phyloP scores from a whole-genome alignment of 1,284 basidiomycete genomes.

The Heterobasidion annosum region DNA sequence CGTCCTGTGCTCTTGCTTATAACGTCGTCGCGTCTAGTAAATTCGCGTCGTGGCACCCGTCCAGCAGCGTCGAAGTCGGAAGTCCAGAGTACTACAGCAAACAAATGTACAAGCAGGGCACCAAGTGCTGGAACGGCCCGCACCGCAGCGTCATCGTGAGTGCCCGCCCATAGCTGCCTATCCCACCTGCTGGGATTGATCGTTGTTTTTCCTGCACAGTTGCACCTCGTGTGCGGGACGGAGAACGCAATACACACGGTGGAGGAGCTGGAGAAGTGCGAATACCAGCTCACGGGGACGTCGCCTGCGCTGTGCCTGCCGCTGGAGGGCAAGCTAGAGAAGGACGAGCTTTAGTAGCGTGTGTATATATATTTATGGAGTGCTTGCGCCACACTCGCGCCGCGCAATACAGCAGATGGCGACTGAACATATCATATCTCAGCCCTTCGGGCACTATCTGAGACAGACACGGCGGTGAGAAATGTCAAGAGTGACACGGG shows the following conservation, averaged over 20 bases:
- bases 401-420: too few species aligned
- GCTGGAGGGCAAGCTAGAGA: slow-evolving; percentile 26
- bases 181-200: background rate
- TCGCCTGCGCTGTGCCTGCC: slow-evolving; percentile 87
- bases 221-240: slow-evolving; percentile 78
- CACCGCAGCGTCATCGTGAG: slow-evolving; percentile 70
- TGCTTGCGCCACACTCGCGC: too few species aligned
- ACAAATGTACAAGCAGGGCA: slow-evolving; percentile 77
- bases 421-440: too few species aligned
- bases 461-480: too few species aligned
- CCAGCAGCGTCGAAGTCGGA: slow-evolving; percentile 43
- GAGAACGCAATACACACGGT: slow-evolving; percentile 82
- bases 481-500: too few species aligned
- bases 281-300: slow-evolving; percentile 85
- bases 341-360: slow-evolving; percentile 42
- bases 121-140: slow-evolving; percentile 97
- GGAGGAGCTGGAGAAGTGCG: slow-evolving; percentile 93
- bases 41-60: slow-evolving; percentile 72
- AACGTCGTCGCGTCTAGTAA: slow-evolving; percentile 33
- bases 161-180: slow-evolving; percentile 7
- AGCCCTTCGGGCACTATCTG: too few species aligned
- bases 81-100: slow-evolving; percentile 70
- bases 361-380: too few species aligned
- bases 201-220: slow-evolving; percentile 29
- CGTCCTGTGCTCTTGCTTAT: background rate